A percentile compares a stretch with the other conserved stretches of the same genome.
Evolutionary conservation across 306 rosid species (phyloP).

Genomic region (Citrullus colocynthis): DNA sequence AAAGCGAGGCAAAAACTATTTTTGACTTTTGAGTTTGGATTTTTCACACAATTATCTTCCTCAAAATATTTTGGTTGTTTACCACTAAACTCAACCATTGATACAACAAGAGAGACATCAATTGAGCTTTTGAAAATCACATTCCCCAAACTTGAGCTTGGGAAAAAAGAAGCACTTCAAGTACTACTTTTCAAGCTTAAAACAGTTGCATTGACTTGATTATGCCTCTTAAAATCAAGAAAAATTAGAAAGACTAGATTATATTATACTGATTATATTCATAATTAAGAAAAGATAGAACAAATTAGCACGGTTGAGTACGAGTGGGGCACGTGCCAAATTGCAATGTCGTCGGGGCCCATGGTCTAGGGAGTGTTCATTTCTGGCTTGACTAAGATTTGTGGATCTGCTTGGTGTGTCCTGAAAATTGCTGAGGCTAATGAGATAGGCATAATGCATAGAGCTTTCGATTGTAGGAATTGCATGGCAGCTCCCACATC

Average conservation of each 20-base stretch:
- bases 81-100: constrained; percentile 51
- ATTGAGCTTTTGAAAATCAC: constrained; percentile 34
- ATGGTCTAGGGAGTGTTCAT: constrained; percentile 47
- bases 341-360: not conserved
- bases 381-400: constrained; percentile 55
- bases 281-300: constrained; percentile 14
- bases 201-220: not conserved
- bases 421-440: constrained; percentile 86
- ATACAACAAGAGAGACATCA: constrained; percentile 27
- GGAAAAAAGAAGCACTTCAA: constrained; percentile 18
- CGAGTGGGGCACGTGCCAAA: not conserved
- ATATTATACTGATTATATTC: constrained; percentile 13
- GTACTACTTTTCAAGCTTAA: constrained; percentile 13
- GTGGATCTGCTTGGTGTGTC: constrained; percentile 52
- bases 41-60: not conserved
- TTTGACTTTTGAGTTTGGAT: no score
- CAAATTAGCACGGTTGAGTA: constrained; percentile 3
- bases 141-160: constrained; percentile 24
- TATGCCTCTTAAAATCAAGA: not conserved
- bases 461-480: constrained; percentile 91
- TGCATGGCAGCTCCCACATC: constrained; percentile 99
- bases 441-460: constrained; percentile 95
- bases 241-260: not conserved
- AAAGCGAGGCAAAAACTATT: no score
- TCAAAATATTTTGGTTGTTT: constrained; percentile 28